Base-by-base conservation (phyloP, 2,329 filamentous ascomycete genomes). In the Aspergillus sp. region DNA sequence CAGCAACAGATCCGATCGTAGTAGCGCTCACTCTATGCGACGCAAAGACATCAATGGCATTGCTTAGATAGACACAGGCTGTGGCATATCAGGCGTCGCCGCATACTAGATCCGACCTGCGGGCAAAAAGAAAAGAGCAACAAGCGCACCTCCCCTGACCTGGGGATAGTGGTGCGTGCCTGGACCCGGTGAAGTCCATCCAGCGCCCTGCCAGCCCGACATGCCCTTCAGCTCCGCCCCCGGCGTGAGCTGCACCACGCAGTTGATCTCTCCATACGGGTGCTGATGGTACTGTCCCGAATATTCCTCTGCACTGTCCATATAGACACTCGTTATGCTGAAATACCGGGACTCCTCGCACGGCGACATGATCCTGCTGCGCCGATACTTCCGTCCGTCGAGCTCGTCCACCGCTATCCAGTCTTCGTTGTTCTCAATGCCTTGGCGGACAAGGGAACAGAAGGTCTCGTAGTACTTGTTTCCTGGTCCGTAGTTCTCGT, bases 161-260 rank as follows among this genome's bases (percentile, higher is more conserved):
- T 81, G 68, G 2, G 81, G 80, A 62, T 81, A 82, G 64, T 83
- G 80, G 65, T 83, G 80, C 24, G 80, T 82, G 0, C 80, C 81
- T 0, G 80, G 74, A 0, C 76, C 79, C 0, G 79, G 78, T 42
- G 71, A 74, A 19, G 81, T 83, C 80, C 81, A 84, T 0, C 81
- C 81, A 0, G 76, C 76, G 0, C 78, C 79, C 60, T 79, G 76
- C 81, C 80, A 83, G 1, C 79, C 79, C 49, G 75, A 72, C 79
- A 83, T 78, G 5, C 80, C 80, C 65, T 74, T 79, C 46, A 83
- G 60, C 66, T 83, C 75, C 2, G 79, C 78, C 3, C 58, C 66
- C 4, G 71, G 54, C 52, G 81, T 79, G 11, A 83, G 67, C 59
- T 77, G 77, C 6, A 81, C 66, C 1, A 82, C 78, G 55, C 79